phyloP scores from a whole-genome alignment of 148 eudicot genomes.

The Camellia lanceoleosa region DNA sequence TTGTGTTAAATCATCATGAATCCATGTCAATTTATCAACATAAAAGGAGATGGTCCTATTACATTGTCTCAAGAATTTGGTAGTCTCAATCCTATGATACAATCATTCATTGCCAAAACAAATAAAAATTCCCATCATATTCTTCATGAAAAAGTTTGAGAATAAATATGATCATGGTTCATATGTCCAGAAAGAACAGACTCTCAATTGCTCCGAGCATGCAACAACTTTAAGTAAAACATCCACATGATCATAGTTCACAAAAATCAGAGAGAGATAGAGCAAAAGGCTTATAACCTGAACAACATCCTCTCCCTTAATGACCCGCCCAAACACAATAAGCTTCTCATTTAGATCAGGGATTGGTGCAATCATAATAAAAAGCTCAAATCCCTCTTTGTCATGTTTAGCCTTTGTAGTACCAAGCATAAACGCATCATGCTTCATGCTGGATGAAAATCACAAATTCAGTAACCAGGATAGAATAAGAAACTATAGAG shows the following conservation, averaged over 20 bases:
- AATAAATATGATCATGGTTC: neutral
- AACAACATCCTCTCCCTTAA: conserved; percentile 90
- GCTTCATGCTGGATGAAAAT: conserved; percentile 64
- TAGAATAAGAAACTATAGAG: neutral
- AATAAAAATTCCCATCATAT: neutral
- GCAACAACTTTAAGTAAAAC: neutral
- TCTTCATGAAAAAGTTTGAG: neutral
- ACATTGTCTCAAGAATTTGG: neutral
- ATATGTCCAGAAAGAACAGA: neutral
- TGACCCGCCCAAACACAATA: conserved; percentile 80
- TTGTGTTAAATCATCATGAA: neutral
- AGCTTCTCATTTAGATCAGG: conserved; percentile 86
- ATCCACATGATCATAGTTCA: neutral
- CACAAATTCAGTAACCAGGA: conserved; percentile 1
- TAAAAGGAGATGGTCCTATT: neutral
- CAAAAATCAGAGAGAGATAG: neutral
- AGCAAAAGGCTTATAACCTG: conserved; percentile 48
- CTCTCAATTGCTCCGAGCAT: neutral
- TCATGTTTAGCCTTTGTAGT: conserved; percentile 72
- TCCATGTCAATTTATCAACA: neutral
- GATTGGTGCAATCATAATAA: conserved; percentile 87
- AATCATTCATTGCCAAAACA: neutral
- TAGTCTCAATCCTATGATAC: neutral
- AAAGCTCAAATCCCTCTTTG: conserved; percentile 63
- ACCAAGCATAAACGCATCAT: conserved; percentile 94